Base-by-base conservation (phyloP, 78 protist species). In the Corallochytrium limacisporum region DNA sequence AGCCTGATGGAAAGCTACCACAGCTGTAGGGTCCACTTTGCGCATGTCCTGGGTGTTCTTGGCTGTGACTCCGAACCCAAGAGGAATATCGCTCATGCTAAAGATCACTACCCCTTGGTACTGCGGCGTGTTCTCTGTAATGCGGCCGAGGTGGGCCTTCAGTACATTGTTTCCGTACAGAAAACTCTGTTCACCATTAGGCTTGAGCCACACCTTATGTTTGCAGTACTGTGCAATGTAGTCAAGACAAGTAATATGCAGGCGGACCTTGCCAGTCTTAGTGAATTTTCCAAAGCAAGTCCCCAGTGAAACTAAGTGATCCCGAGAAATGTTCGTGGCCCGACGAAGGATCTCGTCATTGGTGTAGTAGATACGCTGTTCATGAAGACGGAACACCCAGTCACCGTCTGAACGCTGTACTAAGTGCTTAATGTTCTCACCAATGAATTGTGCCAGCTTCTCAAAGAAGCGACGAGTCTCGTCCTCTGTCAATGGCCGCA, bases 171-270 rank as follows among this genome's bases (percentile, higher is more conserved):
- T 90, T 13, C 98, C 98, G 77, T 95, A 97, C 56, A 93, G 56
- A 78, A 87, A 94, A 37, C 95, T 81, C 77, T 89, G 81, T 50
- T 92, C 99, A 3, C 91, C 80, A 42, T 55, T 28, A 15, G 98
- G 96, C 79, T 95, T 94, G 40, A 96, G 84, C 97, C 97, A 95
- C 12, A 96, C 85, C 70, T 94, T 94, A 79, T 73, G 87, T 78
- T 72, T 7, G 98, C 95, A 39, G n/a, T 81, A 94, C 62, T 87
- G 97, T 4, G 97, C 95, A 7, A 97, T 50, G 63, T 75, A 79
- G 57, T 89, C 97, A 18, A 95, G 91, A 37, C 90, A 79, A 0
- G 99, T 97, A 28, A 95, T 59, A 48, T 85, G 94, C 73, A 97
- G 80, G 32, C 78, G 82, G 77, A 97, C 93, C 72, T 95, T 82